phyloP scores from a whole-genome alignment of 2,329 filamentous ascomycete species.

The Pseudogymnoascus destructans region DNA sequence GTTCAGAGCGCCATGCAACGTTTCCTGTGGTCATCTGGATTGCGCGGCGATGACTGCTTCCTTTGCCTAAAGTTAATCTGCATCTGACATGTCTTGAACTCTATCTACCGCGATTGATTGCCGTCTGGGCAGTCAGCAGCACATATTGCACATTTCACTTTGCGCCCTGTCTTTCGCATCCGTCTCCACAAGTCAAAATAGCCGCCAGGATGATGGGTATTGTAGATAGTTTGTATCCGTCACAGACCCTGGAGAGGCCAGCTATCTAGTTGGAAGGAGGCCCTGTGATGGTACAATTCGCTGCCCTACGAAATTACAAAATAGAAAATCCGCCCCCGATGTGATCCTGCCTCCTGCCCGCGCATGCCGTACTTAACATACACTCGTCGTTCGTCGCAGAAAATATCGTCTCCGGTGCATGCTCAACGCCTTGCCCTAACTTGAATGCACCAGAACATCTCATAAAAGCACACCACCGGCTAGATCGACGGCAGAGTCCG shows the following conservation, averaged over 20 bases:
- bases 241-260: constrained; percentile 4
- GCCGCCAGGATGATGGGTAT: not conserved
- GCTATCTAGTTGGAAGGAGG: constrained; percentile 7
- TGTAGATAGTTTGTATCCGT: constrained; percentile 7
- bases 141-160: not conserved
- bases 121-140: not conserved
- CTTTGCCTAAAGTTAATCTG: not conserved
- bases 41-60: not conserved
- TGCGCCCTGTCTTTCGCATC: not conserved
- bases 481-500: not conserved
- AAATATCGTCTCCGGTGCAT: constrained; percentile 1
- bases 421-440: constrained; percentile 6
- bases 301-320: constrained; percentile 5
- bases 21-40: not conserved
- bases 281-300: constrained; percentile 6
- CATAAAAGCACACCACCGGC: not conserved
- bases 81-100: not conserved
- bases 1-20: not conserved
- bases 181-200: not conserved
- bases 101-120: not conserved
- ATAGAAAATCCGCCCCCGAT: constrained; percentile 6
- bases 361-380: constrained; percentile 1
- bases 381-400: not conserved
- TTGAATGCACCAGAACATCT: constrained; percentile 2
- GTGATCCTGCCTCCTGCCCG: not conserved